Evolutionary conservation across 2,329 filamentous ascomycete species (phyloP), one percentile per base, ranked within the genome.

Genomic region (Alternaria novae-zelandiae): DNA sequence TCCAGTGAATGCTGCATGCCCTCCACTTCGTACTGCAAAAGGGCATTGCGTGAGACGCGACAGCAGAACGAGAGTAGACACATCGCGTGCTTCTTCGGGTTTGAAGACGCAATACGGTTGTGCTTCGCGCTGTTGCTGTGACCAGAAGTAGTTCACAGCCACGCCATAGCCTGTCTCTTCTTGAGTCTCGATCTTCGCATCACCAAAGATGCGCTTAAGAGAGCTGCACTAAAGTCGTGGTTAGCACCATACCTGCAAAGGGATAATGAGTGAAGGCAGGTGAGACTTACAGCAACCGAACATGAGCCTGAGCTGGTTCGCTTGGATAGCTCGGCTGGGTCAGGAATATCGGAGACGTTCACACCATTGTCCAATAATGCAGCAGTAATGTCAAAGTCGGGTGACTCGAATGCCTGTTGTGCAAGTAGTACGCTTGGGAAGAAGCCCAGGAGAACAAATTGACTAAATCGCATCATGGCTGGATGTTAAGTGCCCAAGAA

Each of bases 11-110:
- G 66, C 64, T 15, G 70, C 65, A 61, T 76, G 74, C 9, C 73
- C 70, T 23, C 69, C 68, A 41, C 80, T 78, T 57, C 79, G 80
- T 11, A 83, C 74, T 4, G 81, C 80, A 54, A 82, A 82, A 78
- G 67, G 69, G 43, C 74, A 78, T 49, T 66, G 59, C 4, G 67
- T 70, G 3, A 69, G 44, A 3, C 71, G 68, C 26, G 71, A 72
- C 3, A 75, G 30, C 3, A 73, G 51, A 4, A 74, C 51, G 2
- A 64, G 12, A 9, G 66, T 68, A 1, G 71, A 70, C 2, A 76
- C 70, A 25, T 76, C 70, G 0, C 54, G 23, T 2, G 70, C 36
- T 32, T 59, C 57, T 9, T 61, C 51, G 6, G 73, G 75, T 21
- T 71, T 69, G 64, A 79, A 75, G 3, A 77, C 63, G 54, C 75